Percentiles rank a stretch among this genome's conserved stretches.
Evolutionary conservation across 768 basidiomycete genomes (phyloP).

Genomic region (Boletus pseudo-olivaceus): DNA sequence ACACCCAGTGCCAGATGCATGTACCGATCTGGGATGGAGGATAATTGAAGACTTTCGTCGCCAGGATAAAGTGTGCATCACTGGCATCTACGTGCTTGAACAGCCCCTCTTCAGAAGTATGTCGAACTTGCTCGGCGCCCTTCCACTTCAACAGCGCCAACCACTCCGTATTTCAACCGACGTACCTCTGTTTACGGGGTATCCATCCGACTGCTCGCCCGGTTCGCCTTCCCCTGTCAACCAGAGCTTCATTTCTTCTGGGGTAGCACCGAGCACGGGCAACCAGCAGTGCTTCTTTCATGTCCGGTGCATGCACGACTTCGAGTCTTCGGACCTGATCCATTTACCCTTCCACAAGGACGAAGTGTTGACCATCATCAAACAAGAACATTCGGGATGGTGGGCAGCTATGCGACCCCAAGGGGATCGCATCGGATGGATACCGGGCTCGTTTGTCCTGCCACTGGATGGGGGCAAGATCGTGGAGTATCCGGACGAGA

Average conservation of each 20-base stretch:
- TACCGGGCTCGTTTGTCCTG: conserved; percentile 68
- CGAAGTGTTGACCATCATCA: conserved; percentile 66
- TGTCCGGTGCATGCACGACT: conserved; percentile 67
- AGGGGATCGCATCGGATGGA: conserved; percentile 63
- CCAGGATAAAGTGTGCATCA: conserved; percentile 9
- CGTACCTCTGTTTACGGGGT: conserved; percentile 33
- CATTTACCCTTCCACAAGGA: conserved; percentile 62
- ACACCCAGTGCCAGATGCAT: conserved; percentile 1
- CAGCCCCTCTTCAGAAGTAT: conserved; percentile 4
- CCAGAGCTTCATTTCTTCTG: conserved; percentile 5
- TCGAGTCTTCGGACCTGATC: conserved; percentile 55
- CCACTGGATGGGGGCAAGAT: conserved; percentile 35
- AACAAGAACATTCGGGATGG: conserved; percentile 72
- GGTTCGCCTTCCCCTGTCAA: conserved; percentile 15
- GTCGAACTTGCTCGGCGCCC: not conserved
- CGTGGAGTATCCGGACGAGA: conserved; percentile 47
- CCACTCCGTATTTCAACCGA: conserved; percentile 33
- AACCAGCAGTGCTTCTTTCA: conserved; percentile 32
- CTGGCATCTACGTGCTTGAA: not conserved
- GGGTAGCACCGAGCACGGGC: conserved; percentile 31
- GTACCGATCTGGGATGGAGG: not conserved
- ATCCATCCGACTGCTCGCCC: conserved; percentile 32
- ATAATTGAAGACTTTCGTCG: not conserved
- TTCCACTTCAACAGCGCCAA: conserved; percentile 10
- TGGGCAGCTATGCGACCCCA: conserved; percentile 69